phyloP scores from a whole-genome alignment of 495 filamentous ascomycete genomes.

The Cudoniella acicularis region DNA sequence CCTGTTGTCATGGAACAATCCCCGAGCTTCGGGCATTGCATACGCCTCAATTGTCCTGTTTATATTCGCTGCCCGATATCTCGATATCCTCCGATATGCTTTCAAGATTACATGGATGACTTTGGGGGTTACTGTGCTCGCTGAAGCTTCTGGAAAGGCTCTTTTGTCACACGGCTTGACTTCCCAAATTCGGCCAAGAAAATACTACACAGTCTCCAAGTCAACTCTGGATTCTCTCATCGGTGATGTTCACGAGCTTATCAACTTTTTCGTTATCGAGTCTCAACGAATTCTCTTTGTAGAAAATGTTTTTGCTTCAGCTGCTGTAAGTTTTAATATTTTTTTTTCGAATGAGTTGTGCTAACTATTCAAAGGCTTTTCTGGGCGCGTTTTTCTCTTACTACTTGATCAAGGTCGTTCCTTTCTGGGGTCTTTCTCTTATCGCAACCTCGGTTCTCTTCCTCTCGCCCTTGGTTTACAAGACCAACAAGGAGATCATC shows the following conservation, averaged over 20 bases:
- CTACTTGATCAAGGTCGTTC: slow-evolving; percentile 89
- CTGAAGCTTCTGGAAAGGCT: slow-evolving; percentile 73
- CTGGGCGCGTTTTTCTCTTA: slow-evolving; percentile 79
- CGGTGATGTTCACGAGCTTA: slow-evolving; percentile 83
- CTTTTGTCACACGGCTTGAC: slow-evolving; percentile 74
- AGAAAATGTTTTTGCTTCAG: slow-evolving; percentile 82
- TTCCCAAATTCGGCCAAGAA: slow-evolving; percentile 80
- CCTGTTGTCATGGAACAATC: slow-evolving; percentile 66
- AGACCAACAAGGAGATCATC: slow-evolving; percentile 89
- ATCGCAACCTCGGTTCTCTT: slow-evolving; percentile 73
- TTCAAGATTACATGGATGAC: slow-evolving; percentile 79
- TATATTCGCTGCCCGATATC: slow-evolving; percentile 88
- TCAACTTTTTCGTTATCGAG: slow-evolving; percentile 98
- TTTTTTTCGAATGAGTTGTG: slow-evolving; percentile 9
- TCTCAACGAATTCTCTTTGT: slow-evolving; percentile 91
- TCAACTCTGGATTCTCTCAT: slow-evolving; percentile 75
- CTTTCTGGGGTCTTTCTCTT: slow-evolving; percentile 86
- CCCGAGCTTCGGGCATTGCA: slow-evolving; percentile 78
- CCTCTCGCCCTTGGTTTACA: slow-evolving; percentile 85
- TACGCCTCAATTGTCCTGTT: slow-evolving; percentile 67
- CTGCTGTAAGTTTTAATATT: slow-evolving; percentile 60
- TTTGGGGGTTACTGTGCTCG: slow-evolving; percentile 61
- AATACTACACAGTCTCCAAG: slow-evolving; percentile 88
- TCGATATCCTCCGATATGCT: slow-evolving; percentile 80
- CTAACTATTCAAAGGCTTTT: slow-evolving; percentile 58